Base-by-base conservation (phyloP, 352 stramenopile species). In the Globisporangium orthogonon region DNA sequence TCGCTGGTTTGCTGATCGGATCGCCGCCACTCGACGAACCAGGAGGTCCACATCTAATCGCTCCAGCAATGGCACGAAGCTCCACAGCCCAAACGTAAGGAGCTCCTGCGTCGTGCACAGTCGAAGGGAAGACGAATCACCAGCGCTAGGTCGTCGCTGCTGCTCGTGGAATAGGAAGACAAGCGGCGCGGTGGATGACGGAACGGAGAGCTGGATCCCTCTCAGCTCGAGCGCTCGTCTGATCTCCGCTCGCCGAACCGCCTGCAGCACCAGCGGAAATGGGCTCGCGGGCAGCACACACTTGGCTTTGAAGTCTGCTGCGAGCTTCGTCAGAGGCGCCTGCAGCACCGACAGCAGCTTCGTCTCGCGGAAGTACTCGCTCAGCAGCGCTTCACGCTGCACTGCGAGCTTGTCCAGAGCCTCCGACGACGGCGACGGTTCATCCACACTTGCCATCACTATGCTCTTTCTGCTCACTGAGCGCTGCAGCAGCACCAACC, bases 331-430 rank as follows among this genome's bases (percentile, higher is more conserved):
- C 43, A 79, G 57, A 39, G 69, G 78, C 37, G 46, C 35, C 17
- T 72, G 54, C 18, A 82, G 35, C 47, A 82, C 71, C 2, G 66
- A 49, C 13, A 83, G 61, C 29, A 83, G 35, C 49, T 66, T 63
- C 5, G 73, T 81, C 15, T 58, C 60, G 14, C 60, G 55, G 17
- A 82, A 80, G 54, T 80, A 82, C 51, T 66, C 65, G 28, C 78
- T 62, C 11, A 86, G 54, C 46, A 80, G 60, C 45, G 58, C 40
- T 1, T 58, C 68, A 47, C 73, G 71, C 45, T 74, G 40, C 30
- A 59, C 47, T 41, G 60, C 49, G 41, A 71, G 45, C 29, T 39
- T 47, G n/a, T 57, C 29, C 28, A 78, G 39, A 13, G 62, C 66
- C 3, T 49, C 28, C 11, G 41, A 52, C 9, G 23, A 17, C 29